These are phyloP conservation scores for Solanum sejunctum DNA, from an alignment of 257 asterid species.

Conservation along the genomic window DNA sequence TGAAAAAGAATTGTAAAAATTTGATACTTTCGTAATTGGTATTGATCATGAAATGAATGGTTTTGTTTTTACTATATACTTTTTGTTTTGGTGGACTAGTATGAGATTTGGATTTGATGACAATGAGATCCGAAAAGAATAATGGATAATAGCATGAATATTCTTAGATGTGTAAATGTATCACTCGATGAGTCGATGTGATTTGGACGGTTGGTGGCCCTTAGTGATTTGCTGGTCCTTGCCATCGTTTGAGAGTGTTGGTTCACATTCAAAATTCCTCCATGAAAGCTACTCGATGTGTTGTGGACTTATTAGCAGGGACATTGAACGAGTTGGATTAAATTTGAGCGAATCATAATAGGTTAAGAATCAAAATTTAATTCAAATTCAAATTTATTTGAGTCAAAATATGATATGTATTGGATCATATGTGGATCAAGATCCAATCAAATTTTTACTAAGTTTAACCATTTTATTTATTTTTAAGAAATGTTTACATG, in stretches of 20 bases:
- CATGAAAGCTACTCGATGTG: accelerated
- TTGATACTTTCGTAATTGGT: not conserved
- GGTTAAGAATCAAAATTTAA: too few relatives aligned
- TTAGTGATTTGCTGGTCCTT: not conserved
- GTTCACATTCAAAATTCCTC: not conserved
- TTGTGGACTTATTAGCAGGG: too few relatives aligned
- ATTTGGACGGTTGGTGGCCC: not conserved
- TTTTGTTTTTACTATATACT: not conserved
- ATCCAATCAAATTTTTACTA: too few relatives aligned
- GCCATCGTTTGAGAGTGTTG: not conserved
- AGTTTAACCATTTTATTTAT: too few relatives aligned
- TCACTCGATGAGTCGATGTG: not conserved
- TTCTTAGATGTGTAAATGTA: not conserved
- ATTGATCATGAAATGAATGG: not conserved
- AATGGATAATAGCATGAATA: not conserved
- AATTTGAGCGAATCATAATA: too few relatives aligned
- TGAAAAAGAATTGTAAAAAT: not conserved
- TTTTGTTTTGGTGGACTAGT: not conserved
- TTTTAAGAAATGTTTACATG: too few relatives aligned
- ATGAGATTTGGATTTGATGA: not conserved
- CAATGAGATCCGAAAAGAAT: not conserved
- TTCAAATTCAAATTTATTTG: too few relatives aligned
- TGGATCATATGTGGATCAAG: too few relatives aligned
- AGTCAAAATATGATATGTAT: too few relatives aligned
- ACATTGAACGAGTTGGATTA: too few relatives aligned